Base-by-base conservation (phyloP, 768 basidiomycete species). In the Lentinula detonsa region DNA sequence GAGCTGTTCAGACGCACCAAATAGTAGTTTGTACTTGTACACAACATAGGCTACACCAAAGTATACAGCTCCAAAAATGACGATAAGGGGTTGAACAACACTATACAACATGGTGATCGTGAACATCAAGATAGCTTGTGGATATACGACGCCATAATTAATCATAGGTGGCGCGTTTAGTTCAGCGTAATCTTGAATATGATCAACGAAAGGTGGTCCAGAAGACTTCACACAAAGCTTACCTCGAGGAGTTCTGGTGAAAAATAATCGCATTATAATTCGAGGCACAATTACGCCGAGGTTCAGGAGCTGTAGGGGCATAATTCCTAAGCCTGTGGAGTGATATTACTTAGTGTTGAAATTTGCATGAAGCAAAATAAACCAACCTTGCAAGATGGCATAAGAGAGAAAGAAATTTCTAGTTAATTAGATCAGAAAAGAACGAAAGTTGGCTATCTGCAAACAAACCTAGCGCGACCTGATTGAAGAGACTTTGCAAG, bases 81-180 rank as follows among this genome's bases (percentile, higher is more conserved):
- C 81, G 71, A 98, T 97, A 64, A 97, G 81, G 0, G 97, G 97
- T 63, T 97, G 93, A 11, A 96, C 90, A 65, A 99, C 90, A 72
- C 94, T 95, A 78, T 98, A 98, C 39, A 95, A 80, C 67, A 99
- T 77, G 40, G 92, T 95, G 73, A 99, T 90, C 64, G 94, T 91
- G 73, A 98, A 98, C 71, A 98, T 88, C 48, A 99, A 80, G 62
- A 98, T 93, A 5, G 95, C 91, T 70, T 98, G 96, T 0, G 97
- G 97, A 71, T 98, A 99, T 10, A 99, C 94, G 54, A 90, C 83
- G 55, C 97, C 97, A 66, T 98, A 96, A 73, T 98, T 98, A 74
- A 98, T 90, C 90, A 95, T 93, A 0, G 97, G 95, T 5, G 97
- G 97, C 0, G 95, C 94, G 69, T 99, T 97, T 15, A 98, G 81